phyloP scores from a whole-genome alignment of 2,329 filamentous ascomycete species.

The Colletotrichum salicis region DNA sequence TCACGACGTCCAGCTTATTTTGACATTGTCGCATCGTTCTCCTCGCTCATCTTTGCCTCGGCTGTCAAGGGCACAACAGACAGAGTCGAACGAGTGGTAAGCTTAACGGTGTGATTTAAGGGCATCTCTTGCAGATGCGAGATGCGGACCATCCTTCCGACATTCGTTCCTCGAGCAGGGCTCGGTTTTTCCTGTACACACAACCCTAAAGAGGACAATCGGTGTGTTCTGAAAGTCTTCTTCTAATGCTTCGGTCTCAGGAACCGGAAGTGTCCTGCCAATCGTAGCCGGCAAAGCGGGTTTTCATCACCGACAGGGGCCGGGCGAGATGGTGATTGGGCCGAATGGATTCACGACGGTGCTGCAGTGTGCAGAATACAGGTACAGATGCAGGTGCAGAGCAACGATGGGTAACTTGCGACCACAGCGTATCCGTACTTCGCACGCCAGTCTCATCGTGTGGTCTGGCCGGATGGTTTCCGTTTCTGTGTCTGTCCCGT shows the following conservation, averaged over 20 bases:
- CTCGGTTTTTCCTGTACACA: not conserved
- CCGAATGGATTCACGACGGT: conserved; percentile 8
- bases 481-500: conserved; percentile 5
- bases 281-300: conserved; percentile 12
- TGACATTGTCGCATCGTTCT: not conserved
- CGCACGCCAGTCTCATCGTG: conserved; percentile 4
- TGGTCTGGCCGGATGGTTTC: conserved; percentile 7
- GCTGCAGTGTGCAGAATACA: not conserved
- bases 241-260: conserved; percentile 17
- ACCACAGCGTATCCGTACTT: not conserved
- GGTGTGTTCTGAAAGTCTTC: conserved; percentile 6
- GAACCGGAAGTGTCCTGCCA: not conserved
- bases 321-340: conserved; percentile 7
- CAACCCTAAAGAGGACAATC: conserved; percentile 7
- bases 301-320: conserved; percentile 6
- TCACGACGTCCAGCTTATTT: not conserved
- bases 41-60: not conserved
- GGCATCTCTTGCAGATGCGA: conserved; percentile 14
- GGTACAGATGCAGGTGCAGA: conserved; percentile 20
- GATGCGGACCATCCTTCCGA: not conserved
- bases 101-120: conserved; percentile 3
- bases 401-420: conserved; percentile 12
- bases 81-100: not conserved
- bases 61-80: not conserved
- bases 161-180: not conserved